Evolutionary conservation across 2,329 filamentous ascomycete species (phyloP), one percentile per base, ranked within the genome.

Genomic region (Aspergillus udagawae): DNA sequence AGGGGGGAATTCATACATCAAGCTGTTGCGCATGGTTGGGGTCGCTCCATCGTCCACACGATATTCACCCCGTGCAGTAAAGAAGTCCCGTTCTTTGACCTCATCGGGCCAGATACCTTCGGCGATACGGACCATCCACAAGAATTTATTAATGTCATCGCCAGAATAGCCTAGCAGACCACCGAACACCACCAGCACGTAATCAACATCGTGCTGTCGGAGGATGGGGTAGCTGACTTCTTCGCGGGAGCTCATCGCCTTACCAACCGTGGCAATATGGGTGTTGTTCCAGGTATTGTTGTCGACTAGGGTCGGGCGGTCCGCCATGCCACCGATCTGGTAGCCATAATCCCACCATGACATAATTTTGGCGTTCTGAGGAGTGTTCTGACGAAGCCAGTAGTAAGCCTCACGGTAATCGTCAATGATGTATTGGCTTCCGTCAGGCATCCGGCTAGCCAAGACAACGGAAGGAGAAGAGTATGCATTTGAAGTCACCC

Each of bases 201-300:
- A 99, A 77, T 99, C 93, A 3, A 99, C 94, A 77, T 99, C 94
- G 71, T 99, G 94, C 76, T 97, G 91, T 65, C 92, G 89, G 85
- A 99, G 93, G 73, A 99, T 99, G 2, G 92, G 91, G 76, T 99
- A 99, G 79, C 92, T 96, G 76, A 97, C 92, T 76, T 99, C 95
- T 76, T 99, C 94, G 49, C 90, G 83, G 7, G 92, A 97, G 79
- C 90, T 94, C 94, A 99, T 97, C 45, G 94, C 94, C 80, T 99
- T 99, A 70, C 94, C 94, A 57, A 99, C 94, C 14, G 94, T 99
- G 53, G 94, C 94, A 77, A 99, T 99, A 75, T 99, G 94, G 7
- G 94, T 99, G 81, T 99, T 99, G 82, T 99, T 99, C 94, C 94
- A 99, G 2, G 94, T 99, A 80, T 99, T 99, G 82, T 99, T 99